Base-by-base conservation (phyloP, 805 yeast species). In the Kodamaea nitidulidarum region DNA sequence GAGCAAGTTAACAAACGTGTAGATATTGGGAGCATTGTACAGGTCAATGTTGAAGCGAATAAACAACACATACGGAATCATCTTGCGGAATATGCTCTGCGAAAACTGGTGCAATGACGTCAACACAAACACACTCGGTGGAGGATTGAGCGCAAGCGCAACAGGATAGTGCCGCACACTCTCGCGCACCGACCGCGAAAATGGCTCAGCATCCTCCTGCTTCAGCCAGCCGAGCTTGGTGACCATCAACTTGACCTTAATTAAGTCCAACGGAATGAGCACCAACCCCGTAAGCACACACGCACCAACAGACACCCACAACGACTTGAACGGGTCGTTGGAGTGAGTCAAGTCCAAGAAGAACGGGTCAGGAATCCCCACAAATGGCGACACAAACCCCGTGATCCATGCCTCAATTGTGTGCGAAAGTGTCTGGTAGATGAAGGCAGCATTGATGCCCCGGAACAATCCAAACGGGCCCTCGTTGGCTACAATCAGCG, bases 331-430 rank as follows among this genome's bases (percentile, higher is more conserved):
- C 1, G 95, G 88, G 44, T 83, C 88, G 3, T 88, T 78, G 8
- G 93, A 82, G 52, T 85, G 93, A 15, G 86, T 72, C 36, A 84
- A 72, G 46, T 87, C 95, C 49, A 88, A 80, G 56, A 88, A 83
- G 45, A 80, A 78, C 2, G 96, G 96, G 56, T 90, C 97, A 0
- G 96, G 95, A 21, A 88, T 77, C 14, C 84, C 82, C 38, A 85
- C 59, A 33, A 86, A 64, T 2, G 96, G 93, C 4, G 96, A 81
- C 6, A 88, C 56, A 46, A 90, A 77, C 3, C 96, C 96, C 0
- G 95, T 84, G 35, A 88, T 70, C 97, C 98, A 90, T 1, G 96
- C 87, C 54, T 86, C 91, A 33, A 88, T 64, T 0, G 95, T 84
- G 35, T 80, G 77, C 2, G 82, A 76, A 14, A 88, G 66, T 0